Evolutionary conservation across 1,284 basidiomycete species (phyloP).

Genomic region (Boletus sp.): DNA sequence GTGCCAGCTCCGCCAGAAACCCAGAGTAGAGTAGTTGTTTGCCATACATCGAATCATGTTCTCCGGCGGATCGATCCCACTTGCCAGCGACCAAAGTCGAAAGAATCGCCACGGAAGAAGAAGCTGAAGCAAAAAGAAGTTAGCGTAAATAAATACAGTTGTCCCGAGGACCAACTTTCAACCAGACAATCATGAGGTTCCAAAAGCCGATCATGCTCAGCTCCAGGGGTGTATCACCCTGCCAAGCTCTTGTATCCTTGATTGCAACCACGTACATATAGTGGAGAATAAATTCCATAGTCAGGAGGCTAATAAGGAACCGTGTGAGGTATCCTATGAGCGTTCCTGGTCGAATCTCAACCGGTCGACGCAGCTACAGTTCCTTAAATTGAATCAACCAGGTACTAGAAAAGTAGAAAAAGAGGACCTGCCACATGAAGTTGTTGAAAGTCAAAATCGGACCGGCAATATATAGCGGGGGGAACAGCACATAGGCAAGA

Average conservation of each 20-base stretch:
- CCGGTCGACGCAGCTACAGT: conserved; percentile 53
- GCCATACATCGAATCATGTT: conserved; percentile 98
- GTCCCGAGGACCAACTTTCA: conserved; percentile 65
- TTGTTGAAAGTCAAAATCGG: conserved; percentile 97
- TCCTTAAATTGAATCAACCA: background rate
- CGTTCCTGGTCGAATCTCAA: conserved; percentile 35
- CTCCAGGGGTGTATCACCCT: conserved; percentile 71
- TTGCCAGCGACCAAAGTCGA: conserved; percentile 88
- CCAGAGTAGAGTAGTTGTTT: conserved; percentile 94
- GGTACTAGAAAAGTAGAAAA: background rate
- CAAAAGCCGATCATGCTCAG: conserved; percentile 95
- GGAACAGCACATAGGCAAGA: conserved; percentile 79
- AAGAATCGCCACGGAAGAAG: conserved; percentile 97
- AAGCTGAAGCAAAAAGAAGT: conserved; percentile 49
- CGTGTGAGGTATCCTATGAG: conserved; percentile 63
- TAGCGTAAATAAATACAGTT: background rate
- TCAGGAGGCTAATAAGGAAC: conserved; percentile 57
- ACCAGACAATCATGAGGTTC: conserved; percentile 96
- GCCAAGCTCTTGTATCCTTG: conserved; percentile 82
- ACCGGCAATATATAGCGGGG: conserved; percentile 93
- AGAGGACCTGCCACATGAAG: conserved; percentile 82
- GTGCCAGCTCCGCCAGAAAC: conserved; percentile 98
- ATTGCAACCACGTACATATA: conserved; percentile 97
- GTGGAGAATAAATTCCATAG: conserved; percentile 91
- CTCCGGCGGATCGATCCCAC: conserved; percentile 92